Base-by-base conservation (phyloP, 441 rosid species). In the Adansonia gregorii region DNA sequence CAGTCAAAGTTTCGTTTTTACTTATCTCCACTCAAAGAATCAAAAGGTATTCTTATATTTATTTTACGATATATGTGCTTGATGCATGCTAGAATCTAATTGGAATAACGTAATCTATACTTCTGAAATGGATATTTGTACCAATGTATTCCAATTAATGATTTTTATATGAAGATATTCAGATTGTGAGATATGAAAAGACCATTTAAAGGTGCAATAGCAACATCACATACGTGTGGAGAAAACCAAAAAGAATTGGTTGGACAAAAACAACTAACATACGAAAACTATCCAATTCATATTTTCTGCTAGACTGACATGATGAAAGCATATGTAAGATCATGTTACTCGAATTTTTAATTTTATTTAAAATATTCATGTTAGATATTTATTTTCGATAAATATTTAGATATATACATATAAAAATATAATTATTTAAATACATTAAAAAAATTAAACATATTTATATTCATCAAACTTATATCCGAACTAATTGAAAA, bases 261-360 rank as follows among this genome's bases (percentile, higher is more conserved):
- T 24, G 12, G 54, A 65, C 66, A 77, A 19, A 65, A 69, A 68
- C 75, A 73, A 81, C 43, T 39, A 73, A 39, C 68, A 75, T 0
- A 35, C 15, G 14, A 58, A 76, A 76, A 8, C 27, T 6, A 7
- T 15, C 14, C 67, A 43, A 17, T 49, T 17, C 46, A 48, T 67
- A 22, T 59, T 27, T 55, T 9, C 39, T 17, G 67, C 31, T 60
- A 14, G 64, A 55, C 11, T 68, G 56, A 20, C 54, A 48, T 22
- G 35, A 60, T 0, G 27, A 1, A 35, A 35, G 39, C 4, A 35
- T 35, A 35, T 35, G 4, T 4, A 35, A 35, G 39, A 35, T 35
- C 4, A 35, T 35, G 4, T 35, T 35, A 35, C 4, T 4, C 39
- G 39, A 35, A 35, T 35, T 35, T 35, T 35, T 35, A 2, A 35